A percentile compares a stretch with the other conserved stretches of the same genome.
phyloP scores from a whole-genome alignment of 768 basidiomycete species.

The Mrakia hoshinonis region DNA sequence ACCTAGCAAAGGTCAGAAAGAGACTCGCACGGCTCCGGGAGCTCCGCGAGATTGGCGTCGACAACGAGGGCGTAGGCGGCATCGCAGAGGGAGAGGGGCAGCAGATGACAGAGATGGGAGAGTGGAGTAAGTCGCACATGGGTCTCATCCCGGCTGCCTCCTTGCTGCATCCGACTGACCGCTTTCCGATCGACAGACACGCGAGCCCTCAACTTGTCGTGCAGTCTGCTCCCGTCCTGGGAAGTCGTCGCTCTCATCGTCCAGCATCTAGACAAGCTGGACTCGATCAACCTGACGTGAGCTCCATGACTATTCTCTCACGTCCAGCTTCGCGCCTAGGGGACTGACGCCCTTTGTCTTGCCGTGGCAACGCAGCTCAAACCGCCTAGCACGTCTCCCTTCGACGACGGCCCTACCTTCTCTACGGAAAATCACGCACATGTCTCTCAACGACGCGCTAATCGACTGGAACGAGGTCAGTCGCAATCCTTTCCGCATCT shows the following conservation, averaged over 20 bases:
- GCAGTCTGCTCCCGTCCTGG: conserved; percentile 66
- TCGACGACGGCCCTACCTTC: background rate
- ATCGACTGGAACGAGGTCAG: conserved; percentile 36
- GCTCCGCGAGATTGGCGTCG: conserved; percentile 71
- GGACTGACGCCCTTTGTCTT: conserved; percentile 28
- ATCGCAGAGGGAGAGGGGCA: conserved; percentile 43
- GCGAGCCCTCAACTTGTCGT: conserved; percentile 70
- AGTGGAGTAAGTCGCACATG: conserved; percentile 29
- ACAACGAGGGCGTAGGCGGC: conserved; percentile 52
- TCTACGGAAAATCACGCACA: background rate
- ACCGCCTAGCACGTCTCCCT: conserved; percentile 4
- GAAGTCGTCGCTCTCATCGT: conserved; percentile 56
- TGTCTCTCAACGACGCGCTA: conserved; percentile 31
- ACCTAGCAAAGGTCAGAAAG: conserved; percentile 64
- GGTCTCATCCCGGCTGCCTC: conserved; percentile 14
- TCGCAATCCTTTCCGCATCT: background rate
- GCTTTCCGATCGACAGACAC: conserved; percentile 48
- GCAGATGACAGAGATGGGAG: conserved; percentile 46
- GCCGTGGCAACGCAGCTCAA: background rate
- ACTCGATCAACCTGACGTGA: conserved; percentile 69
- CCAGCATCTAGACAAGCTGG: conserved; percentile 53
- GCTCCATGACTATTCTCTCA: too few relatives aligned
- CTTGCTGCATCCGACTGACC: too few relatives aligned
- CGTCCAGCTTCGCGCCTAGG: background rate
- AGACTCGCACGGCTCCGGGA: conserved; percentile 59